These are phyloP conservation scores for Ophiorrhiza pumila DNA, from an alignment of 257 asterid species.

Conservation along the genomic window DNA sequence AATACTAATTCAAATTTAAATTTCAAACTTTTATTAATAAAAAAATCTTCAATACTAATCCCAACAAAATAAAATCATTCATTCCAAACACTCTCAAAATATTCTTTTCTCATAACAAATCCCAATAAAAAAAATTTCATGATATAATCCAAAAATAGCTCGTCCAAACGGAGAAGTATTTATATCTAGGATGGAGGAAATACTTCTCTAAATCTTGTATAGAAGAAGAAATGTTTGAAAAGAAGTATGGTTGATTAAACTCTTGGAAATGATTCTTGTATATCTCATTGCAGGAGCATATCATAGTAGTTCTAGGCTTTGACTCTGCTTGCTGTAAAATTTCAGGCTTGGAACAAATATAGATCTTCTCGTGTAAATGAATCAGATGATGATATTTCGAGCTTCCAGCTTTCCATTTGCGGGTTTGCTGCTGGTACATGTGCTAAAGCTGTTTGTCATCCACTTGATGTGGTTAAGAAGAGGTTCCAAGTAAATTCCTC, in stretches of 20 bases:
- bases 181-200: background rate
- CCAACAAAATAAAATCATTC: too few species aligned
- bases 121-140: too few species aligned
- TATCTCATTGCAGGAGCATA: background rate
- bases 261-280: background rate
- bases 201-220: background rate
- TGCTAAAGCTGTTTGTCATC: constrained; percentile 92
- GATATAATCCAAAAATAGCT: too few species aligned
- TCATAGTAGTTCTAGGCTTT: background rate
- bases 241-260: background rate
- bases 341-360: constrained; percentile 65
- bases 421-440: constrained; percentile 88
- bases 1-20: too few species aligned
- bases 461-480: constrained; percentile 95
- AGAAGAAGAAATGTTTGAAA: background rate
- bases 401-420: constrained; percentile 76
- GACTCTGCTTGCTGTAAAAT: background rate
- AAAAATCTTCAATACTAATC: too few species aligned
- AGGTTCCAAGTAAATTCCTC: constrained; percentile 81
- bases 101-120: too few species aligned
- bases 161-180: too few species aligned
- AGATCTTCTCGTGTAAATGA: constrained; percentile 33
- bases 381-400: constrained; percentile 44
- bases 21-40: too few species aligned
- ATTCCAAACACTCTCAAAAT: too few species aligned